Base-by-base conservation (phyloP, 345 rosid species). In the Boechera divaricarpa region DNA sequence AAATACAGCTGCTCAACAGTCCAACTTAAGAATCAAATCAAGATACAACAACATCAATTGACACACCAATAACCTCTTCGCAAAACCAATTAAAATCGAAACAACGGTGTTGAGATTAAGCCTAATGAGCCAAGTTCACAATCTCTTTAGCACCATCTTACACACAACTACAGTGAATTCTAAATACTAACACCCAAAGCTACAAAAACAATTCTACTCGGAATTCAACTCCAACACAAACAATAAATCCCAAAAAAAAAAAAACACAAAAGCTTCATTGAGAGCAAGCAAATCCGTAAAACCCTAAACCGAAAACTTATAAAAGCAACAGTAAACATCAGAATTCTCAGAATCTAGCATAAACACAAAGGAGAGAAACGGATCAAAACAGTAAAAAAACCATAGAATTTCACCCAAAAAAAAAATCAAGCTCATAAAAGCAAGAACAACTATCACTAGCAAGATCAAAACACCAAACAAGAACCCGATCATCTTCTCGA, bases 251-350 rank as follows among this genome's bases (percentile, higher is more conserved):
- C 31, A 21, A 28, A 38, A 33, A 15, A 10, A 12, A 3, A 48
- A 15, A 42, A 29, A 3, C 18, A 51, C 10, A 15, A 48, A 28
- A 67, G 68, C 45, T 59, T 48, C 45, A 24, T 2, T 16, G 5
- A 75, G 67, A 41, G 13, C 33, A 47, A 58, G 62, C 69, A 18
- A 66, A 32, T 77, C 80, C 58, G 51, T 62, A 62, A 69, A 76
- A 69, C 58, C 76, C 71, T 56, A 70, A 55, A 55, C 71, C 42
- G 26, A 45, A 21, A 70, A 41, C 32, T 67, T 15, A 21, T 13
- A 15, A 29, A 41, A 64, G 3, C 66, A 66, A 26, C 58, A 21
- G 57, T 33, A 38, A 59, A 49, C 74, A 69, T 35, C 53, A 56
- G 64, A 61, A 69, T 51, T 42, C 15, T 49, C 35, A 75, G 33